Percentiles rank a stretch among this genome's conserved stretches.
phyloP scores from a whole-genome alignment of 2,329 filamentous ascomycete genomes.

The Fusarium sp. region DNA sequence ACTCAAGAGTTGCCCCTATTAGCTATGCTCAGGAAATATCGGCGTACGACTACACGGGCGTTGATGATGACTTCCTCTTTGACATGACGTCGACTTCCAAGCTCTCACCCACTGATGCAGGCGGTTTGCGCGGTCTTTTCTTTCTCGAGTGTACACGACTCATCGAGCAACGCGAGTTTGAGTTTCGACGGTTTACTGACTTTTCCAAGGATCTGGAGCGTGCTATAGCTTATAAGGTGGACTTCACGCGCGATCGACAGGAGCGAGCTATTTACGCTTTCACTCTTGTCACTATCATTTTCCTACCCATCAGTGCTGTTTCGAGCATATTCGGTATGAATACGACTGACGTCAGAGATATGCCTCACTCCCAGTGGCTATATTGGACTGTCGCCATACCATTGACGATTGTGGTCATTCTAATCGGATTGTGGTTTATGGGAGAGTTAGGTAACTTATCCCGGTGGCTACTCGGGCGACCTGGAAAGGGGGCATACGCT shows the following conservation, averaged over 20 bases:
- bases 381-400: conserved; percentile 63
- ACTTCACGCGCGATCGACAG: conserved; percentile 57
- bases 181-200: conserved; percentile 47
- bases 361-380: conserved; percentile 59
- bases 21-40: conserved; percentile 2
- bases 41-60: conserved; percentile 38
- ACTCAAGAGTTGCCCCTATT: conserved; percentile 2
- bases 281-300: conserved; percentile 62
- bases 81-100: conserved; percentile 48
- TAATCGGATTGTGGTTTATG: conserved; percentile 56
- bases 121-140: conserved; percentile 54
- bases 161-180: conserved; percentile 53
- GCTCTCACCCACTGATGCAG: conserved; percentile 52
- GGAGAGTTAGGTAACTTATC: conserved; percentile 54
- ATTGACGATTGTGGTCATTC: conserved; percentile 56
- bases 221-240: conserved; percentile 51
- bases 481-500: conserved; percentile 19
- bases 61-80: conserved; percentile 42
- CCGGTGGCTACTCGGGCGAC: conserved; percentile 45
- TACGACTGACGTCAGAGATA: conserved; percentile 61
- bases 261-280: conserved; percentile 62
- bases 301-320: conserved; percentile 59
- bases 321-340: conserved; percentile 66
- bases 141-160: conserved; percentile 53
- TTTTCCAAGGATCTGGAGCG: conserved; percentile 49